Conservation (phyloP, 2,329 filamentous ascomycete species). For the Nemania abortiva region DNA sequence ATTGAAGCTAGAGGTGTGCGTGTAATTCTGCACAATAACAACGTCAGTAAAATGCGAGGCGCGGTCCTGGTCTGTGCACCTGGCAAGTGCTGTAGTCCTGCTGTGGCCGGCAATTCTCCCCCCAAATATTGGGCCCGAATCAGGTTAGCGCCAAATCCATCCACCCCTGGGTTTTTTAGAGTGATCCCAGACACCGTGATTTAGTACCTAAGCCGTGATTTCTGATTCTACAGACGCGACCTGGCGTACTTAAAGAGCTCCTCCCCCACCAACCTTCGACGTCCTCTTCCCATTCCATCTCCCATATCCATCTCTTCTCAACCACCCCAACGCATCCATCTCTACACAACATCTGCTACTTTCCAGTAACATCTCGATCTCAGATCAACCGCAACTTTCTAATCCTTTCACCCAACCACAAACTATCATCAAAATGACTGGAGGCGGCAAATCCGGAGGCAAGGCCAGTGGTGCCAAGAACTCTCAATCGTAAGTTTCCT, state of each 20-base stretch:
- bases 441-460: conserved; percentile 99
- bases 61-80: conserved; percentile 26
- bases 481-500: conserved; percentile 90
- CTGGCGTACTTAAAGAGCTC: conserved; percentile 51
- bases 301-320: conserved; percentile 51
- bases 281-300: conserved; percentile 54
- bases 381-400: conserved; percentile 30
- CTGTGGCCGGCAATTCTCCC: conserved; percentile 19
- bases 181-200: conserved; percentile 42
- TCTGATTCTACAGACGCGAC: conserved; percentile 51
- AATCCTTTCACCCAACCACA: conserved; percentile 45
- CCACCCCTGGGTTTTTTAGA: conserved; percentile 37
- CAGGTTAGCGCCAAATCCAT: conserved; percentile 44
- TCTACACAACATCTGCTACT: conserved; percentile 39
- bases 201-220: conserved; percentile 40
- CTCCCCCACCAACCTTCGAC: conserved; percentile 52
- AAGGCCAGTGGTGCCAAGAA: conserved; percentile 99
- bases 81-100: background rate
- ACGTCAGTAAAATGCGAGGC: conserved; percentile 18
- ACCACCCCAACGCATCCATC: conserved; percentile 45
- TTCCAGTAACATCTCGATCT: conserved; percentile 42
- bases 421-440: conserved; percentile 90
- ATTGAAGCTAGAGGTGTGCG: conserved; percentile 24
- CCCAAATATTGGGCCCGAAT: conserved; percentile 41
- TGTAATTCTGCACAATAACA: conserved; percentile 4